Conservation (phyloP, 169 alveolate genomes). For the Eimeria tenella region DNA sequence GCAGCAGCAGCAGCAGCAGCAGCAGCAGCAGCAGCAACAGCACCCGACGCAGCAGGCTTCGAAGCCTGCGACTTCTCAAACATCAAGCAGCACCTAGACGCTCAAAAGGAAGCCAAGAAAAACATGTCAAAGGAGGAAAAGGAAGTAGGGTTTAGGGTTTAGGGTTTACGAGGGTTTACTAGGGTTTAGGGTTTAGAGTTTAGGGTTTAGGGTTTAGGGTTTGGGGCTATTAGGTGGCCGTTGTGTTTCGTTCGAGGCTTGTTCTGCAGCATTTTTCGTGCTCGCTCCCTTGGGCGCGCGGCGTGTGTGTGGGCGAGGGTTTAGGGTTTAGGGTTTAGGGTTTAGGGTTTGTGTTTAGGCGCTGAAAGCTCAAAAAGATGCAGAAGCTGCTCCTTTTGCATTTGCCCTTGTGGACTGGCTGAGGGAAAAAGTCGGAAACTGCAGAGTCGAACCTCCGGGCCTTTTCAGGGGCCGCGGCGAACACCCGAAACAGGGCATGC, state of each 20-base stretch:
- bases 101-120: constrained; percentile 87
- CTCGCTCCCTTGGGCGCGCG: neutral
- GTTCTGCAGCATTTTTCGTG: neutral
- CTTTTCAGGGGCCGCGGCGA: no score
- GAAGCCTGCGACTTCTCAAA: constrained; percentile 92
- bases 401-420: constrained; percentile 67
- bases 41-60: constrained; percentile 13
- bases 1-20: constrained; percentile 43
- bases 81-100: constrained; percentile 92
- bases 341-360: neutral
- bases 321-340: neutral
- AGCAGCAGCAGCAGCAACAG: neutral
- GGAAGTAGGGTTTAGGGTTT: constrained; percentile 77
- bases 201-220: constrained; percentile 5
- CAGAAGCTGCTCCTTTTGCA: constrained; percentile 53
- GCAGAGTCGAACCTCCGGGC: no score
- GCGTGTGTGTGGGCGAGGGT: neutral
- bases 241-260: neutral
- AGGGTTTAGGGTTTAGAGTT: neutral
- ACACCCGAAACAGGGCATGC: no score
- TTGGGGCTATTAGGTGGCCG: no score
- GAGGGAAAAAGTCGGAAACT: constrained; percentile 73
- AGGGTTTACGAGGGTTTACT: neutral
- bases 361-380: constrained; percentile 48
- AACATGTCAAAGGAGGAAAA: constrained; percentile 88